These are phyloP conservation scores for Wickerhamiella bombiphila DNA, from an alignment of 805 yeast genomes.

Conservation along the genomic window DNA sequence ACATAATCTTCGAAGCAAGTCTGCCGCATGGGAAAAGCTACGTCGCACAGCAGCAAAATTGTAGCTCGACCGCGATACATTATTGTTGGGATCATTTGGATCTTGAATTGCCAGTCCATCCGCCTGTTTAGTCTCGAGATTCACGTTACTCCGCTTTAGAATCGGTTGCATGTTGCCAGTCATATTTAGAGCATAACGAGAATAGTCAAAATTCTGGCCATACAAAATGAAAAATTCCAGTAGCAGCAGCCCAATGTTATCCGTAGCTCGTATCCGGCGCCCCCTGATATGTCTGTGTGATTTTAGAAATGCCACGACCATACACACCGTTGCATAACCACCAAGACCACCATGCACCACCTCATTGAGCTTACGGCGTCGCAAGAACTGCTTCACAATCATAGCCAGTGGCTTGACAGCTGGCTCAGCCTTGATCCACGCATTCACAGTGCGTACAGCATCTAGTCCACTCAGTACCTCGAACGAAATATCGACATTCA, in stretches of 20 bases:
- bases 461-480: slow-evolving; percentile 70
- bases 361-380: slow-evolving; percentile 62
- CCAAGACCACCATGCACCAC: slow-evolving; percentile 93
- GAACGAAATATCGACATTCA: slow-evolving; percentile 81
- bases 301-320: slow-evolving; percentile 62
- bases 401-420: slow-evolving; percentile 73
- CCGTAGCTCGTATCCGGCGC: slow-evolving; percentile 46
- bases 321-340: slow-evolving; percentile 82
- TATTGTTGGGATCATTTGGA: slow-evolving; percentile 73
- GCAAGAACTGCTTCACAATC: slow-evolving; percentile 69
- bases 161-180: slow-evolving; percentile 46
- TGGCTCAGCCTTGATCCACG: slow-evolving; percentile 60
- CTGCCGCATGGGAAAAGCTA: slow-evolving; percentile 36
- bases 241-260: slow-evolving; percentile 70
- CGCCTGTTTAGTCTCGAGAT: slow-evolving; percentile 35
- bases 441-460: slow-evolving; percentile 63
- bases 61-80: slow-evolving; percentile 73
- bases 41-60: slow-evolving; percentile 66
- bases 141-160: slow-evolving; percentile 39
- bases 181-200: slow-evolving; percentile 54
- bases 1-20: slow-evolving; percentile 12
- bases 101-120: slow-evolving; percentile 63
- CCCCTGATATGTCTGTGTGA: slow-evolving; percentile 68
- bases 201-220: slow-evolving; percentile 81
- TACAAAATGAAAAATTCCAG: slow-evolving; percentile 87